Evolutionary conservation across 495 filamentous ascomycete genomes (phyloP).

Genomic region (Penicillium tannophilum): DNA sequence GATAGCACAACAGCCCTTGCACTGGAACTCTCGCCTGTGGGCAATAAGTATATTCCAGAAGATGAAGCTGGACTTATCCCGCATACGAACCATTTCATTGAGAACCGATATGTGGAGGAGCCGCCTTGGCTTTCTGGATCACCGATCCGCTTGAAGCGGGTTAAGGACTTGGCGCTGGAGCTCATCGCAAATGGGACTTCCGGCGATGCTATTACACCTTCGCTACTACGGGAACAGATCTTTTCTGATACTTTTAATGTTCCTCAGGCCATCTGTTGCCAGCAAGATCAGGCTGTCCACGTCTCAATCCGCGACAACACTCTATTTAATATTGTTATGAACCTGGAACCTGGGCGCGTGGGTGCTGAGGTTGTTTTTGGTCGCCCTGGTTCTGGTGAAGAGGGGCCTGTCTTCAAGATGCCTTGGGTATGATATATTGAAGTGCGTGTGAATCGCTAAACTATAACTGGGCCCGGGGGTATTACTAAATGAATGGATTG

Average conservation of each 20-base stretch:
- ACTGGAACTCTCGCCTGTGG: slow-evolving; percentile 59
- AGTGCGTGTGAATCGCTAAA: not conserved
- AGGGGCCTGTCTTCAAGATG: slow-evolving; percentile 32
- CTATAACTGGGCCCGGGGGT: too few relatives aligned
- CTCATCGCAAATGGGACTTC: slow-evolving; percentile 27
- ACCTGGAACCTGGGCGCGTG: slow-evolving; percentile 25
- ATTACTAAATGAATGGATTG: too few relatives aligned
- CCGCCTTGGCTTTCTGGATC: slow-evolving; percentile 59
- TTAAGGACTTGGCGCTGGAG: slow-evolving; percentile 40
- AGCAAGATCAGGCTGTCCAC: slow-evolving; percentile 25
- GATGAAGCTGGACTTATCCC: slow-evolving; percentile 50
- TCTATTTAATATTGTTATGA: slow-evolving; percentile 46
- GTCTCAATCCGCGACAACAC: slow-evolving; percentile 23
- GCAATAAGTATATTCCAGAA: slow-evolving; percentile 51
- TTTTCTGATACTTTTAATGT: slow-evolving; percentile 41
- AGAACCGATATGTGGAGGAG: slow-evolving; percentile 50
- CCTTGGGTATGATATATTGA: slow-evolving; percentile 22
- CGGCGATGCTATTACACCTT: slow-evolving; percentile 23
- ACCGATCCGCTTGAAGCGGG: slow-evolving; percentile 47
- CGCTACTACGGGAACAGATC: slow-evolving; percentile 29
- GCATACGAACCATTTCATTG: slow-evolving; percentile 67
- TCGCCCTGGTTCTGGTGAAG: slow-evolving; percentile 31
- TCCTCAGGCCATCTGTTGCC: slow-evolving; percentile 38
- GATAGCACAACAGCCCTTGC: slow-evolving; percentile 56
- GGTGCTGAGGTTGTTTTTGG: slow-evolving; percentile 40